A percentile compares a stretch with the other conserved stretches of the same genome.
phyloP scores from a whole-genome alignment of 148 eudicot species.

The Tetragonia tetragonoides region DNA sequence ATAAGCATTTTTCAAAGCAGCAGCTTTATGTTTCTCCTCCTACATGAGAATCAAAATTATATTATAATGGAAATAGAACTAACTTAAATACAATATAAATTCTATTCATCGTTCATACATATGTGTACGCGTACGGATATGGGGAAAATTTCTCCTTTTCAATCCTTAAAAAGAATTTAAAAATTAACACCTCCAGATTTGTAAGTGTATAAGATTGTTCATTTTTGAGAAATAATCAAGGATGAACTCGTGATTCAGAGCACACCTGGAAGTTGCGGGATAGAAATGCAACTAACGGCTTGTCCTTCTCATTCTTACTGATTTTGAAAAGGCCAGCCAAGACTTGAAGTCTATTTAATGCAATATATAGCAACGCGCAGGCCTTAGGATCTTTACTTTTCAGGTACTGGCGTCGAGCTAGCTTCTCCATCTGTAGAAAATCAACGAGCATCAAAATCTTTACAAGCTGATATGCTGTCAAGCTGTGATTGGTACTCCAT shows the following conservation, averaged over 20 bases:
- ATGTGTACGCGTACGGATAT: neutral
- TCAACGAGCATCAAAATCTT: constrained; percentile 26
- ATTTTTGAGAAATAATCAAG: neutral
- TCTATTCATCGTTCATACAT: neutral
- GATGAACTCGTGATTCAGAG: constrained; percentile 2
- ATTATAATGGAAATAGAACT: neutral
- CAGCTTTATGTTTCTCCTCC: constrained; percentile 96
- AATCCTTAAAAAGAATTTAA: neutral
- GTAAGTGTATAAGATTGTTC: neutral
- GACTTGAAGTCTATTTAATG: constrained; percentile 86
- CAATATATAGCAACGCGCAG: constrained; percentile 85
- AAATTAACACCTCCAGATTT: neutral
- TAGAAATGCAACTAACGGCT: constrained; percentile 84
- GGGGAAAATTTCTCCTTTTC: neutral
- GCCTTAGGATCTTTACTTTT: constrained; percentile 91
- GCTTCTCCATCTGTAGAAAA: constrained; percentile 85
- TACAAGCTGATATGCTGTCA: neutral
- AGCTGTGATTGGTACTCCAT: neutral
- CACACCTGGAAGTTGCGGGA: constrained; percentile 90
- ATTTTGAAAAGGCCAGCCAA: constrained; percentile 93
- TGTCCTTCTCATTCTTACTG: constrained; percentile 95
- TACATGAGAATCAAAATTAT: constrained; percentile 26
- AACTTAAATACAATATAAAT: neutral
- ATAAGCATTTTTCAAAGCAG: constrained; percentile 96
- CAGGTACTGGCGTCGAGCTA: constrained; percentile 85